phyloP scores from a whole-genome alignment of 2,329 filamentous ascomycete species.

The Trichophyton verrucosum region DNA sequence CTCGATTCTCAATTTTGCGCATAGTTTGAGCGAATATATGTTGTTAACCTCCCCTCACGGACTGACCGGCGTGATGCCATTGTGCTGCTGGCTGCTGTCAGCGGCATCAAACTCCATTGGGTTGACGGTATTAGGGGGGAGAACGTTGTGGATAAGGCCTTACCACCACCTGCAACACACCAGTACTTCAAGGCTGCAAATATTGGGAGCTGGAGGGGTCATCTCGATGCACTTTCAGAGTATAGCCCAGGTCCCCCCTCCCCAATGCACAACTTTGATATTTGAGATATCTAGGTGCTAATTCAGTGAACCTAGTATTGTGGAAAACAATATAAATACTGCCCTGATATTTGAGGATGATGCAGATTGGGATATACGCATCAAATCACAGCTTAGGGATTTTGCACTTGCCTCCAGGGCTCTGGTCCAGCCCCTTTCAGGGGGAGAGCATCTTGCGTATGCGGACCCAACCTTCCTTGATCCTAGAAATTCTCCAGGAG shows the following conservation, averaged over 20 bases:
- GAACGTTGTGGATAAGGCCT: slow-evolving; percentile 31
- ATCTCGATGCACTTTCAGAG: slow-evolving; percentile 27
- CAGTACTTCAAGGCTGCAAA: slow-evolving; percentile 17
- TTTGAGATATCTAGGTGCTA: not conserved
- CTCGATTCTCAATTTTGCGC: not conserved
- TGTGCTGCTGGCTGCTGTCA: slow-evolving; percentile 31
- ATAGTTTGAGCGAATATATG: slow-evolving; percentile 36
- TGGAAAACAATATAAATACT: slow-evolving; percentile 35
- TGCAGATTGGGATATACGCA: slow-evolving; percentile 44
- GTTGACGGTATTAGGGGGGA: slow-evolving; percentile 34
- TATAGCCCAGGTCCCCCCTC: slow-evolving; percentile 9
- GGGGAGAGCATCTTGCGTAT: not conserved
- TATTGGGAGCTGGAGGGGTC: slow-evolving; percentile 33
- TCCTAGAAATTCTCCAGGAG: not conserved
- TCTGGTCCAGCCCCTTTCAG: not conserved
- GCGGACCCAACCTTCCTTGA: not conserved
- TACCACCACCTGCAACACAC: slow-evolving; percentile 23
- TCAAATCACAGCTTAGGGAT: slow-evolving; percentile 37
- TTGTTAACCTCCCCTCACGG: slow-evolving; percentile 36
- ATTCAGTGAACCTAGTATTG: slow-evolving; percentile 21
- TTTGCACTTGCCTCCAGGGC: not conserved
- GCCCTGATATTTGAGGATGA: slow-evolving; percentile 47
- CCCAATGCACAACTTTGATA: not conserved
- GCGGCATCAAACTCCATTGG: slow-evolving; percentile 34
- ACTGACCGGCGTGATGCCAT: slow-evolving; percentile 41